Evolutionary conservation across 2,329 filamentous ascomycete species (phyloP).

Genomic region (Curvularia eragrostidis): DNA sequence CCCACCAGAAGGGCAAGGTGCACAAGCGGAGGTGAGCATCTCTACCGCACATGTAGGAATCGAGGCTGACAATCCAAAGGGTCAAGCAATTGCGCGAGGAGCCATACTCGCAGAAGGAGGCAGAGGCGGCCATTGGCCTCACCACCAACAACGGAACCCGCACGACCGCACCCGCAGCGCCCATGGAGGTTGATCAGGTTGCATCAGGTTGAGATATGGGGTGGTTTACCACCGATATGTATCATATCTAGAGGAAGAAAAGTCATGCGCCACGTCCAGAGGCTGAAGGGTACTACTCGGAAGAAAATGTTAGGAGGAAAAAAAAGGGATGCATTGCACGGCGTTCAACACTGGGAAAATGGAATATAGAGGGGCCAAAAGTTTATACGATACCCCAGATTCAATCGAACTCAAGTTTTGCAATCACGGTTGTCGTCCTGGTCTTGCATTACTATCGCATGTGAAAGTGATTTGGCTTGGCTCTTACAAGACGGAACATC

Average conservation of each 20-base stretch:
- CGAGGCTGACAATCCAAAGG: constrained; percentile 56
- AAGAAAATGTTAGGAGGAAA: neutral
- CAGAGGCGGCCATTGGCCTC: constrained; percentile 79
- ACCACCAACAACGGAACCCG: constrained; percentile 70
- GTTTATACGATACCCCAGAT: constrained; percentile 45
- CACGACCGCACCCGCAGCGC: constrained; percentile 33
- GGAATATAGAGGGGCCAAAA: constrained; percentile 35
- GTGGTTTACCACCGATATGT: neutral
- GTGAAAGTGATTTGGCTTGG: neutral
- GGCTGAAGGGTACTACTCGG: neutral
- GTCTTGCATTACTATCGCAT: neutral
- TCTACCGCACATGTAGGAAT: neutral
- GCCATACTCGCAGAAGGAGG: constrained; percentile 84
- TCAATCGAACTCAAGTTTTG: constrained; percentile 1
- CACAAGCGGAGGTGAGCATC: constrained; percentile 80
- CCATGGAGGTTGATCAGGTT: constrained; percentile 45
- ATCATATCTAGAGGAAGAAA: neutral
- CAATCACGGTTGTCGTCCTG: neutral
- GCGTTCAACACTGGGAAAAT: constrained; percentile 37
- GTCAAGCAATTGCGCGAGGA: constrained; percentile 82
- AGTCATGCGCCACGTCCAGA: too few relatives aligned
- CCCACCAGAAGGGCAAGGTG: constrained; percentile 85
- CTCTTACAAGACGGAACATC: neutral
- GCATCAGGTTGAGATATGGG: constrained; percentile 19
- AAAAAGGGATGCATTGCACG: constrained; percentile 38